Evolutionary conservation across 805 yeast species (phyloP).

Genomic region (Yarrowia porcina): DNA sequence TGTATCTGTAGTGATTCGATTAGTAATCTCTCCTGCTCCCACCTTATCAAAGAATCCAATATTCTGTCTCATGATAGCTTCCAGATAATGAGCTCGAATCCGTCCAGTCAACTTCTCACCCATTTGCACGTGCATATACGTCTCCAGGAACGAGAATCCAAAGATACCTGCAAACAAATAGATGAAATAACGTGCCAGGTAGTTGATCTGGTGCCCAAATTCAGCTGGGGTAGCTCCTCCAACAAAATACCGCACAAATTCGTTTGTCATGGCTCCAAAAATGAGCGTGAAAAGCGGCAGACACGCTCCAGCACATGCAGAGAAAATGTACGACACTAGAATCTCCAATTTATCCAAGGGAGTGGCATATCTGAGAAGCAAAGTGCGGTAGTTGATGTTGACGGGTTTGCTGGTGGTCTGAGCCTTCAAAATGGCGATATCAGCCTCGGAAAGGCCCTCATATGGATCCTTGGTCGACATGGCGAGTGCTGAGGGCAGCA

Average conservation of each 20-base stretch:
- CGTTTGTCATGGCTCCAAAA: slow-evolving; percentile 42
- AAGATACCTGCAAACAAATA: slow-evolving; percentile 42
- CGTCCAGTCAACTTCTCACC: slow-evolving; percentile 45
- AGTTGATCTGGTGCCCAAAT: slow-evolving; percentile 40
- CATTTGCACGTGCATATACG: slow-evolving; percentile 40
- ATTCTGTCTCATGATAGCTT: slow-evolving; percentile 42
- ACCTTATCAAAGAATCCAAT: slow-evolving; percentile 44
- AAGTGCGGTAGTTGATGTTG: slow-evolving; percentile 5
- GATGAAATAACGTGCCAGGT: slow-evolving; percentile 41
- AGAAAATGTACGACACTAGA: slow-evolving; percentile 1
- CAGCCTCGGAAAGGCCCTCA: slow-evolving; percentile 3
- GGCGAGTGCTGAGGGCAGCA: background rate
- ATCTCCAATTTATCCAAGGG: background rate
- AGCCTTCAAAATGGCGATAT: background rate
- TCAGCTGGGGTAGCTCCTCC: slow-evolving; percentile 30
- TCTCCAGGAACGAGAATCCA: slow-evolving; percentile 37
- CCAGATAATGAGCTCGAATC: slow-evolving; percentile 40
- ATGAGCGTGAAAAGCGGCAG: slow-evolving; percentile 44
- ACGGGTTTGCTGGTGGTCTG: background rate
- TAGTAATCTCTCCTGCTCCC: slow-evolving; percentile 45
- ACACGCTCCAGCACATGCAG: slow-evolving; percentile 12
- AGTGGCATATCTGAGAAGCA: background rate
- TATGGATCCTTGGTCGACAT: slow-evolving; percentile 8
- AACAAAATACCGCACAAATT: slow-evolving; percentile 38
- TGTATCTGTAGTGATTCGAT: slow-evolving; percentile 44